Evolutionary conservation across 2,329 filamentous ascomycete species (phyloP).

Genomic region (Mollisia scopiformis): DNA sequence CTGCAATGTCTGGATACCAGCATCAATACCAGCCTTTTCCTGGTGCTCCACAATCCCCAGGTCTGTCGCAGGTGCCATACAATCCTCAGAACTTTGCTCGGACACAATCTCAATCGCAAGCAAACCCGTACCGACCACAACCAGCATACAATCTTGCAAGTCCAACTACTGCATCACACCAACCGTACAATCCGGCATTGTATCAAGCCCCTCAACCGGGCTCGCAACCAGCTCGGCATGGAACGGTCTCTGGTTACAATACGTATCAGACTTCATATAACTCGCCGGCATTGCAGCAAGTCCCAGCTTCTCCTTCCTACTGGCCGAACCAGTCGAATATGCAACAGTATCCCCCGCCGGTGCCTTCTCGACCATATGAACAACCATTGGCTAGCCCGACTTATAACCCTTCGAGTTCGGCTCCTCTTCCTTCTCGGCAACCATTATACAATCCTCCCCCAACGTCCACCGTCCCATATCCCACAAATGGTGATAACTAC

Average conservation of each 20-base stretch:
- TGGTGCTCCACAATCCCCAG: slow-evolving; percentile 32
- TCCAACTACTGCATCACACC: slow-evolving; percentile 51
- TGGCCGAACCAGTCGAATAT: slow-evolving; percentile 23
- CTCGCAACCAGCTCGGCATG: slow-evolving; percentile 59
- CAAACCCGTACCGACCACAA: slow-evolving; percentile 48
- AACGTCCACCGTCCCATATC: slow-evolving; percentile 25
- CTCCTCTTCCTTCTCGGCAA: slow-evolving; percentile 28
- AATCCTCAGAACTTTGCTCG: slow-evolving; percentile 65
- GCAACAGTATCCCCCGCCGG: slow-evolving; percentile 20
- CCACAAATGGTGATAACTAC: slow-evolving; percentile 33
- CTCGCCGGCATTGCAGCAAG: slow-evolving; percentile 42
- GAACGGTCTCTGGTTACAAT: slow-evolving; percentile 58
- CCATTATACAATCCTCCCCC: slow-evolving; percentile 28
- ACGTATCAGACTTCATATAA: slow-evolving; percentile 44
- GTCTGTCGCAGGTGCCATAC: slow-evolving; percentile 52
- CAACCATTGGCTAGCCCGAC: slow-evolving; percentile 28
- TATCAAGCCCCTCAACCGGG: slow-evolving; percentile 47
- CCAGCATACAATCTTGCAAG: slow-evolving; percentile 53
- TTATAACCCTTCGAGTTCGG: slow-evolving; percentile 30
- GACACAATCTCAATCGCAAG: slow-evolving; percentile 37
- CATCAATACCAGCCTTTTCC: slow-evolving; percentile 53
- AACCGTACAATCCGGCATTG: slow-evolving; percentile 68
- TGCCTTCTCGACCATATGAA: slow-evolving; percentile 32
- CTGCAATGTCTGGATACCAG: slow-evolving; percentile 49
- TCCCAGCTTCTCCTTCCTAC: slow-evolving; percentile 42